Evolutionary conservation across 169 alveolate genomes (phyloP).

Genomic region (Miamiensis avidus): DNA sequence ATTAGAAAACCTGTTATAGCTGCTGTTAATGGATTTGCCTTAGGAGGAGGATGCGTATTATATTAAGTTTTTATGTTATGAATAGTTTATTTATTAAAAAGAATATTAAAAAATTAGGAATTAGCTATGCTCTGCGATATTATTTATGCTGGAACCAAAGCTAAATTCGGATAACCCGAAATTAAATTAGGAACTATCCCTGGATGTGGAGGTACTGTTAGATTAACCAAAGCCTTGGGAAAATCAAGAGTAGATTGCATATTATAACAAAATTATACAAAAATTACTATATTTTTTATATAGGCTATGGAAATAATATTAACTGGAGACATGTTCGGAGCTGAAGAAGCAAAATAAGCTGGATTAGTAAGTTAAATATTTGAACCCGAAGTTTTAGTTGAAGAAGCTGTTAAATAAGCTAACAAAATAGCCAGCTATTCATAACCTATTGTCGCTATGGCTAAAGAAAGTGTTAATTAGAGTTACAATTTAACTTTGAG

Average conservation of each 20-base stretch:
- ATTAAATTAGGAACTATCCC: slow-evolving; percentile 80
- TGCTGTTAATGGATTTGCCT: slow-evolving; percentile 88
- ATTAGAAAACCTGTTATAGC: slow-evolving; percentile 82
- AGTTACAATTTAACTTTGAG: slow-evolving; percentile 71
- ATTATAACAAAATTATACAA: no score
- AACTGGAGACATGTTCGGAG: slow-evolving; percentile 80
- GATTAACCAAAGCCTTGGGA: slow-evolving; percentile 84
- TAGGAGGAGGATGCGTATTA: slow-evolving; percentile 89
- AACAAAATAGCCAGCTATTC: slow-evolving; percentile 74
- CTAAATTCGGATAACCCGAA: slow-evolving; percentile 91
- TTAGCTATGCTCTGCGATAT: slow-evolving; percentile 90
- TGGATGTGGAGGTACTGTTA: slow-evolving; percentile 89
- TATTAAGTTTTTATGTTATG: no score
- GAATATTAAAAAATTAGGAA: no score
- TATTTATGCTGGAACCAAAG: slow-evolving; percentile 82
- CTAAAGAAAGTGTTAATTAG: slow-evolving; percentile 79
- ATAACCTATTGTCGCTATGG: slow-evolving; percentile 70
- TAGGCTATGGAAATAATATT: slow-evolving; percentile 81
- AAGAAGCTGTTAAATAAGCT: slow-evolving; percentile 79
- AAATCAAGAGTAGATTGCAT: slow-evolving; percentile 44
- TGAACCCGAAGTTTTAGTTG: slow-evolving; percentile 62
- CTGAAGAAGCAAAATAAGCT: slow-evolving; percentile 77
- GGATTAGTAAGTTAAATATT: slow-evolving; percentile 83
- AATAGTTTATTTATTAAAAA: no score
- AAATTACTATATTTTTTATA: no score